Evolutionary conservation across 306 rosid species (phyloP).

Genomic region (Lathyrus oleraceus): DNA sequence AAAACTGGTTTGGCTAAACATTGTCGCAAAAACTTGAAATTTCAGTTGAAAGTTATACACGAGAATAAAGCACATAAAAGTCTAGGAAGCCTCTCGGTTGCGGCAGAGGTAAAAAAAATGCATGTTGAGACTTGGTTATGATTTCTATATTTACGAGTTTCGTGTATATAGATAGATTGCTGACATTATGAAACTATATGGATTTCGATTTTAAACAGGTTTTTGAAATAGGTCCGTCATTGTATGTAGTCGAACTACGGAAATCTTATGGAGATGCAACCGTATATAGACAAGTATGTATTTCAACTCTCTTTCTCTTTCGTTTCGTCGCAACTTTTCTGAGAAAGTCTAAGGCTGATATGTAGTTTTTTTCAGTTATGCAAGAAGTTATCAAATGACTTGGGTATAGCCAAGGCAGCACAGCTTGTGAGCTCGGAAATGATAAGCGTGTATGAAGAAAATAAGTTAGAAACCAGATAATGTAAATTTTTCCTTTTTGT

Average conservation of each 20-base stretch:
- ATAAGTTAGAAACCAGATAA: conserved; percentile 20
- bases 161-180: too few species aligned
- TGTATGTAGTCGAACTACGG: conserved; percentile 69
- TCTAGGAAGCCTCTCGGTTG: conserved; percentile 58
- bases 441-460: neutral
- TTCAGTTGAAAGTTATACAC: conserved; percentile 73
- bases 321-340: neutral
- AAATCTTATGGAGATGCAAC: conserved; percentile 76
- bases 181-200: conserved; percentile 21
- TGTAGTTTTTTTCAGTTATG: conserved; percentile 48
- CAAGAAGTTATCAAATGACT: conserved; percentile 70
- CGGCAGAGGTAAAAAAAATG: conserved; percentile 72
- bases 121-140: conserved; percentile 5
- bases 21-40: neutral
- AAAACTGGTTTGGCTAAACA: conserved; percentile 9
- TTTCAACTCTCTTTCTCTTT: neutral
- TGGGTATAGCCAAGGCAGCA: conserved; percentile 49
- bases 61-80: conserved; percentile 54
- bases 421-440: conserved; percentile 39
- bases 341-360: conserved; percentile 8
- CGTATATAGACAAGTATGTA: conserved; percentile 68
- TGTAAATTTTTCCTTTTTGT: neutral
- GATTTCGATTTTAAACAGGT: conserved; percentile 49
- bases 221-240: conserved; percentile 69
- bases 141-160: neutral